These are phyloP conservation scores for Simplicillium sp. DNA, from an alignment of 2,329 filamentous ascomycete species.

Conservation along the genomic window DNA sequence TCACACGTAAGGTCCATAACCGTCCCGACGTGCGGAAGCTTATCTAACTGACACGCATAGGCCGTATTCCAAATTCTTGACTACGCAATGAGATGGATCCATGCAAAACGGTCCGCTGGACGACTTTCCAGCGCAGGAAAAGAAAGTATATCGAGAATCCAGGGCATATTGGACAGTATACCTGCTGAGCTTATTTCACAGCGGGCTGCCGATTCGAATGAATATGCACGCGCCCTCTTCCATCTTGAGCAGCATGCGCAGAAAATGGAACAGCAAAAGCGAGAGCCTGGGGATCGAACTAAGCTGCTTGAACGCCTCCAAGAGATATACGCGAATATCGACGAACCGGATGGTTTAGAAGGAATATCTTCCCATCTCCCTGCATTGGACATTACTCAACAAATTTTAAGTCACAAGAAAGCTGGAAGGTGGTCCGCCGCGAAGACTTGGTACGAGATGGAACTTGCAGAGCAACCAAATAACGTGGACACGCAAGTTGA, in stretches of 20 bases:
- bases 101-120: conserved; percentile 48
- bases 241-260: conserved; percentile 87
- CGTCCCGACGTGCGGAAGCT: background rate
- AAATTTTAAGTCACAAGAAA: conserved; percentile 86
- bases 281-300: conserved; percentile 44
- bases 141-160: conserved; percentile 38
- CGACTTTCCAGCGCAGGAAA: conserved; percentile 29
- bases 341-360: conserved; percentile 93
- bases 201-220: conserved; percentile 86
- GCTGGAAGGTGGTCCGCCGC: conserved; percentile 89
- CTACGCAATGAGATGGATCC: conserved; percentile 84
- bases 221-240: conserved; percentile 85
- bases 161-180: conserved; percentile 48
- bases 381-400: conserved; percentile 83
- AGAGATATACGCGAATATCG: conserved; percentile 92
- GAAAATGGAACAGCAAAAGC: conserved; percentile 33
- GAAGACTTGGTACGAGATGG: conserved; percentile 95
- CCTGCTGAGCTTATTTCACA: conserved; percentile 67
- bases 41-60: conserved; percentile 30
- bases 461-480: conserved; percentile 68
- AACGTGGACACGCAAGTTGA: conserved; percentile 73
- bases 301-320: conserved; percentile 71
- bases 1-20: conserved; percentile 58
- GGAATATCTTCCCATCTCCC: conserved; percentile 84
- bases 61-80: conserved; percentile 85